phyloP scores from a whole-genome alignment of 1,284 basidiomycete genomes.

The Cryptococcus jaspeensis region DNA sequence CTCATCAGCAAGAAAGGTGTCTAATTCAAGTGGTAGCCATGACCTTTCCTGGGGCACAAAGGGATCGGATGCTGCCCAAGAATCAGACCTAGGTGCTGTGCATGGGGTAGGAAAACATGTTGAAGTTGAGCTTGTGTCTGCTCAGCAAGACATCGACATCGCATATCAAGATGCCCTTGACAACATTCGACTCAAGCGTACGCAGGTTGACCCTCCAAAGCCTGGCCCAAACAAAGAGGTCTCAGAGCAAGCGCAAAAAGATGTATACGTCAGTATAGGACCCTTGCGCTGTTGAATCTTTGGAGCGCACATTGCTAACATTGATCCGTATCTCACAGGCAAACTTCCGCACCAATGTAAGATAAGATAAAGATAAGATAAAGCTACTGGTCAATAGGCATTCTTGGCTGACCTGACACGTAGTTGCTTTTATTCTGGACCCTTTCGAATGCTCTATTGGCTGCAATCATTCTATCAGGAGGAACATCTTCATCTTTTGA shows the following conservation, averaged over 20 bases:
- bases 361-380: constrained; percentile 26
- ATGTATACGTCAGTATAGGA: constrained; percentile 64
- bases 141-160: constrained; percentile 80
- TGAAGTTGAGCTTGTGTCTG: constrained; percentile 82
- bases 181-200: constrained; percentile 59
- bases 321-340: constrained; percentile 40
- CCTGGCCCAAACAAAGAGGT: constrained; percentile 54
- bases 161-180: constrained; percentile 86
- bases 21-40: constrained; percentile 12
- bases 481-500: constrained; percentile 65
- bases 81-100: constrained; percentile 75
- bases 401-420: background rate
- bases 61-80: constrained; percentile 62
- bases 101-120: constrained; percentile 64
- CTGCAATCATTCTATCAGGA: constrained; percentile 80
- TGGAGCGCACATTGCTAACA: background rate
- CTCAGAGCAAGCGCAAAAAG: constrained; percentile 70
- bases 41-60: constrained; percentile 84
- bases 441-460: constrained; percentile 63
- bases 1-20: too few species aligned
- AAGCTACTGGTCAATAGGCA: background rate
- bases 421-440: constrained; percentile 48
- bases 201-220: constrained; percentile 34
- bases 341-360: constrained; percentile 84
- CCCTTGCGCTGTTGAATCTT: background rate